These are phyloP conservation scores for Astrocystis sublimbata DNA, from an alignment of 495 filamentous ascomycete genomes.

Conservation along the genomic window DNA sequence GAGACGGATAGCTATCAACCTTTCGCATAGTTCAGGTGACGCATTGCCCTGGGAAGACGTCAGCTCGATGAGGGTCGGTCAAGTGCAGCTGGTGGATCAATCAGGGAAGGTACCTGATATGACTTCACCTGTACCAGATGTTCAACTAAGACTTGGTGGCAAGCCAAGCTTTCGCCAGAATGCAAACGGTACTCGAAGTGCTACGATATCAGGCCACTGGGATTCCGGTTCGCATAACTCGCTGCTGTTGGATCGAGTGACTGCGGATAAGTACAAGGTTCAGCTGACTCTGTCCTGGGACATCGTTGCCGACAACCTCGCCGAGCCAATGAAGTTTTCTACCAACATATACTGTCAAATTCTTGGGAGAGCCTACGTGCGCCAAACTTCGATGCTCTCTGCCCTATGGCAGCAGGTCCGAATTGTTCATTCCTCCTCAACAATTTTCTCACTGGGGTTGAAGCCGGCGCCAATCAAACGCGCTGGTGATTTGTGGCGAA, in stretches of 20 bases:
- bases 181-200: conserved; percentile 86
- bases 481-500: conserved; percentile 91
- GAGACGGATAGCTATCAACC: conserved; percentile 78
- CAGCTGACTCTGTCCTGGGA: conserved; percentile 86
- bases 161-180: conserved; percentile 77
- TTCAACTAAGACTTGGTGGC: conserved; percentile 72
- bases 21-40: conserved; percentile 87
- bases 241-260: conserved; percentile 82
- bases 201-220: conserved; percentile 88
- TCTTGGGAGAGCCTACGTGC: conserved; percentile 77
- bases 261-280: conserved; percentile 86
- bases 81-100: conserved; percentile 78
- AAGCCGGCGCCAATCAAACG: conserved; percentile 86
- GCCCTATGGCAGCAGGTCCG: conserved; percentile 81
- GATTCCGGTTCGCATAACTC: conserved; percentile 93
- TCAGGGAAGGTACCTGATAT: conserved; percentile 82
- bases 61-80: conserved; percentile 69
- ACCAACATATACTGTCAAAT: conserved; percentile 79
- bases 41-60: conserved; percentile 85
- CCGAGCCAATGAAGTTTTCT: conserved; percentile 81
- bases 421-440: conserved; percentile 81
- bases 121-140: conserved; percentile 66
- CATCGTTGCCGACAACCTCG: conserved; percentile 73
- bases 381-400: conserved; percentile 81
- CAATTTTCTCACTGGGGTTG: conserved; percentile 81